Base-by-base conservation (phyloP, 495 filamentous ascomycete genomes). In the Podospora sp. region DNA sequence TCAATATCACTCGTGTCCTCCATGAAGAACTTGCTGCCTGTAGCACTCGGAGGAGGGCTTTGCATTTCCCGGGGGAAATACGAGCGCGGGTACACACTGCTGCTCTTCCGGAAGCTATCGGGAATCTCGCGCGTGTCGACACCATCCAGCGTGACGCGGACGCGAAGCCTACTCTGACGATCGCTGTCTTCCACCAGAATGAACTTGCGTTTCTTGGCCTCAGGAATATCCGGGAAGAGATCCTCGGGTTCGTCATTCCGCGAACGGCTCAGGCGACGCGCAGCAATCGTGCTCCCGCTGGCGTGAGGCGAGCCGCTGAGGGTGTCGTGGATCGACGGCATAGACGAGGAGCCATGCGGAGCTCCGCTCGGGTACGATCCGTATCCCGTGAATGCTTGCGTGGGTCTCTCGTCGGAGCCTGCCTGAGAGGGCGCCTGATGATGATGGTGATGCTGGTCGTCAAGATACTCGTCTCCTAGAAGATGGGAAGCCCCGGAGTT, bases 81-180 rank as follows among this genome's bases (percentile, higher is more conserved):
- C 20, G 90, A 91, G 22, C 94, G 89, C 6, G 93, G 94, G 69
- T 89, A 99, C 6, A 99, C 93, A 18, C 91, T 90, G 69, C 93
- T 95, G 62, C 83, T 84, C 75, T 90, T 90, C 67, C 94, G 92
- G 76, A 96, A 97, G 18, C 91, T 94, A 77, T 98, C 95, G 0
- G 93, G 94, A 67, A 97, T 93, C 76, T 97, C 94, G 68, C 92
- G 87, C 78, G 95, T 94, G 67, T 97, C 89, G 62, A 97, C 92
- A 20, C 87, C 86, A 65, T 97, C 92, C 25, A 98, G 85, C 69
- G 89, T 92, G 35, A 97, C 92, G 65, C 92, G 89, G 46, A 97
- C 93, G 6, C 95, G 88, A 9, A 96, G 87, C 56, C 93, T 89
- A 33, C 84, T 84, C 50, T 88, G 87, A 57, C 92, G 89, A 60